These are phyloP conservation scores for Aureobasidium sp. DNA, from an alignment of 2,329 filamentous ascomycete genomes.

Conservation along the genomic window DNA sequence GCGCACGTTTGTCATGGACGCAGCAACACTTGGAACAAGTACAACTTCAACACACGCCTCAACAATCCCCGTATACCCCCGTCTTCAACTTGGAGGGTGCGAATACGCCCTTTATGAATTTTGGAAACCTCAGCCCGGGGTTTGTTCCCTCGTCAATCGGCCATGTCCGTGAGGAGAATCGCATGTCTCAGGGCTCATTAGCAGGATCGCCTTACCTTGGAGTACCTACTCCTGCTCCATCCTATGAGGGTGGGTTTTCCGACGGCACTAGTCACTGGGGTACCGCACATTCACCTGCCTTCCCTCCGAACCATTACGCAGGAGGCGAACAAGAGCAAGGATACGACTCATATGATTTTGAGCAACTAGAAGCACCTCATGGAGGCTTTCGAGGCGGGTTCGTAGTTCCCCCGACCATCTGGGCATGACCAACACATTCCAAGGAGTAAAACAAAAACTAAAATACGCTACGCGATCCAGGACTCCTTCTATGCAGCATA, in stretches of 20 bases:
- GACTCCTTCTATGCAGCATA: background rate
- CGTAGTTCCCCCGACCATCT: constrained; percentile 27
- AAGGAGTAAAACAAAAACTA: constrained; percentile 11
- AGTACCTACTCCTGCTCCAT: constrained; percentile 28
- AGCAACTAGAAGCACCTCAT: constrained; percentile 9
- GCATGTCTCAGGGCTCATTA: constrained; percentile 25
- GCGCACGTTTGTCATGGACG: constrained; percentile 32
- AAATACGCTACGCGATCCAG: constrained; percentile 14
- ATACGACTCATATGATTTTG: constrained; percentile 11
- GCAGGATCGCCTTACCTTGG: constrained; percentile 35
- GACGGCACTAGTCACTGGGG: constrained; percentile 26
- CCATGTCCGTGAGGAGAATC: constrained; percentile 5
- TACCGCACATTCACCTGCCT: constrained; percentile 26
- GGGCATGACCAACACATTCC: constrained; percentile 21
- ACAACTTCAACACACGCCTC: constrained; percentile 25
- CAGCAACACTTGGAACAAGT: constrained; percentile 29
- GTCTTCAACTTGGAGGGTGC: constrained; percentile 34
- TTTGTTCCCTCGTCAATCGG: constrained; percentile 37
- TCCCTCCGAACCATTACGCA: constrained; percentile 26
- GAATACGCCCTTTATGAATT: constrained; percentile 28
- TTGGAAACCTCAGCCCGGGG: constrained; percentile 41
- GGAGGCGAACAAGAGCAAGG: constrained; percentile 28
- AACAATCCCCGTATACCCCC: constrained; percentile 28
- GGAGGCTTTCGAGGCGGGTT: constrained; percentile 26
- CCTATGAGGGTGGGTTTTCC: constrained; percentile 21